Base-by-base conservation (phyloP, 2,329 filamentous ascomycete species). In the Ophiostoma sp. region DNA sequence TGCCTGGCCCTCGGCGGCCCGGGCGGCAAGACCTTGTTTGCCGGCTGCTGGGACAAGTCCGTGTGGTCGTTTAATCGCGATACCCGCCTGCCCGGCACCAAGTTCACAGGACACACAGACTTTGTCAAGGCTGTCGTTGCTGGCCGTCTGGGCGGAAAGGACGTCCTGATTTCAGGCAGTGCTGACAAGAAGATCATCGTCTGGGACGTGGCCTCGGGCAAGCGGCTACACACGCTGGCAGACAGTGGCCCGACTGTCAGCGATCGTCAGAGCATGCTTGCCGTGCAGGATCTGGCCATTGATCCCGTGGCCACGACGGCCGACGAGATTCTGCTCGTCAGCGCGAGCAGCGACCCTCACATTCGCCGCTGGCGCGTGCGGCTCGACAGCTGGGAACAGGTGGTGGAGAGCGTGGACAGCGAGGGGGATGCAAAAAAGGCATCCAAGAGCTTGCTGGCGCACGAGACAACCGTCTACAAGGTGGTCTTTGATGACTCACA, bases 11-110 rank as follows among this genome's bases (percentile, higher is more conserved):
- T 92, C 48, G 89, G 86, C 64, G 85, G 87, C 17, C 78, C 82
- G 4, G 81, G 81, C 35, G 83, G 82, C 72, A 79, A 78, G 68
- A 90, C 85, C 1, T 77, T 97, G 13, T 97, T 93, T 78, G 93
- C 93, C 33, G 94, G 94, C 44, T 95, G 90, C 71, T 99, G 95
- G 95, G 94, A 99, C 80, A 97, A 96, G 81, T 85, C 87, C 27
- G 86, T 98, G 71, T 97, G 93, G 89, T 91, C 90, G 41, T 97
- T 93, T 91, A 85, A 91, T 75, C 81, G 90, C 41, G 81, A 84
- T 23, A 87, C 87, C 3, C 83, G 82, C 62, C 78, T 82, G 39
- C 80, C 82, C 0, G 82, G 81, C n/a, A 84, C 81, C 72, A 88
- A 84, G 73, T 93, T 89, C 74, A 85, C 85, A 71, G 93, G 93